These are phyloP conservation scores for Cyclotella kingstonii DNA, from an alignment of 108 stramenopile genomes.

Conservation along the genomic window DNA sequence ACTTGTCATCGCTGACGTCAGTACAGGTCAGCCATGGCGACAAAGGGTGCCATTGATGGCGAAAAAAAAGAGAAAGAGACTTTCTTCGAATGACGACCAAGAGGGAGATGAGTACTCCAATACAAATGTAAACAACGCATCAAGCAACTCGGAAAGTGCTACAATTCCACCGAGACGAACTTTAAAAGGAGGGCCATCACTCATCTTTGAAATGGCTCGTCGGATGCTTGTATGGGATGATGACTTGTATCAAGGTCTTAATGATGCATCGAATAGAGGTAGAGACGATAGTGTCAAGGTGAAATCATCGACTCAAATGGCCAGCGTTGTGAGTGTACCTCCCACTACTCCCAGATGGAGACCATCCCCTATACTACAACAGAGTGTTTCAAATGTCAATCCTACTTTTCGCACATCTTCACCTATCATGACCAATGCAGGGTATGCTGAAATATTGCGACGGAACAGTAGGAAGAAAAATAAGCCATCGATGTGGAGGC, in stretches of 20 bases:
- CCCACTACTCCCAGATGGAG: slow-evolving; percentile 53
- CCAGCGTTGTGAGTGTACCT: neutral
- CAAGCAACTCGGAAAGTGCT: neutral
- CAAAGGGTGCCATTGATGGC: no score
- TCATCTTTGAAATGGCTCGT: slow-evolving; percentile 78
- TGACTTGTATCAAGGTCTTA: slow-evolving; percentile 35
- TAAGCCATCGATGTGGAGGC: slow-evolving; percentile 74
- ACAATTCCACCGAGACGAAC: slow-evolving; percentile 19
- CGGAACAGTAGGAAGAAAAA: slow-evolving; percentile 73
- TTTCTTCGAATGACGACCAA: no score
- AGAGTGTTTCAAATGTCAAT: slow-evolving; percentile 63
- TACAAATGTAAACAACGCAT: neutral
- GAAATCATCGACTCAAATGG: neutral
- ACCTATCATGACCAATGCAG: slow-evolving; percentile 75
- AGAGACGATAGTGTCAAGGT: neutral
- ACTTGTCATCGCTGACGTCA: no score
- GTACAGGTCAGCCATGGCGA: no score
- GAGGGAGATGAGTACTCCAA: neutral
- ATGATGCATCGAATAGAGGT: slow-evolving; percentile 29
- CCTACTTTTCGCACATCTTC: slow-evolving; percentile 70
- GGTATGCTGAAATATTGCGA: slow-evolving; percentile 68
- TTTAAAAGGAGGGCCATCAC: slow-evolving; percentile 52
- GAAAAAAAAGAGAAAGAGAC: no score
- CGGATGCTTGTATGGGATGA: slow-evolving; percentile 59
- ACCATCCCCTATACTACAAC: slow-evolving; percentile 42